Evolutionary conservation across 371 early-diverging fungal genomes (phyloP), one percentile per base, ranked within the genome.

Genomic region (Mortierella sp.): DNA sequence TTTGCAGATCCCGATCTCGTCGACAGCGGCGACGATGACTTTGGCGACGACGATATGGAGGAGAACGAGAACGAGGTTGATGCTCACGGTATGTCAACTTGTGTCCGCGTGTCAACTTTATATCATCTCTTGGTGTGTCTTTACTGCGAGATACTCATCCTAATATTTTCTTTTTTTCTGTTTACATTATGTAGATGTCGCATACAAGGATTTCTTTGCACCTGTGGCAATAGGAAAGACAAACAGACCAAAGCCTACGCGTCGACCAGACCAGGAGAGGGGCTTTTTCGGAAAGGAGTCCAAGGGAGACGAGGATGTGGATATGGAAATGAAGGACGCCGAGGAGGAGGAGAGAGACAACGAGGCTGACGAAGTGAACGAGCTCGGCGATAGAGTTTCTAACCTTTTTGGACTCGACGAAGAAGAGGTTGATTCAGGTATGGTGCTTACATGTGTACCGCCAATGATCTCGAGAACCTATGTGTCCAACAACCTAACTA

Each of bases 381-480:
- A 75, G 21, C 73, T 75, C n/a, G 88, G 88, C 10, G 88, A 88
- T 9, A 77, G 87, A 70, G 90, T 88, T 10, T 88, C 91, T 19
- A 89, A 91, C 82, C 86, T 94, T 14, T 90, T 92, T 78, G 94
- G 89, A 78, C 84, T 84, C 5, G 90, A 90, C 1, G 92, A 89
- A 1, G 94, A 92, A 8, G 92, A 91, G 21, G 91, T 83, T 26
- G 88, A 84, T 28, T 73, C 88, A 74, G 84, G 88, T 72, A 89
- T 83, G 70, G 10, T 44, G 0, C 26, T 44, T 24, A n/a, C 57
- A 7, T 34, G 19, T 16, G 8, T 34, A 7, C 8, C 14, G 21
- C 21, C 6, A 19, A 52, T 5, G 14, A 21, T 8, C 34, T 19
- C 38, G 38, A 21, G 65, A 60, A 31, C 28, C 4, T 14, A 28